Percentiles rank a stretch among this genome's conserved stretches.
Evolutionary conservation across 371 early-diverging fungal genomes (phyloP).

Genomic region (Mucor mucedo): DNA sequence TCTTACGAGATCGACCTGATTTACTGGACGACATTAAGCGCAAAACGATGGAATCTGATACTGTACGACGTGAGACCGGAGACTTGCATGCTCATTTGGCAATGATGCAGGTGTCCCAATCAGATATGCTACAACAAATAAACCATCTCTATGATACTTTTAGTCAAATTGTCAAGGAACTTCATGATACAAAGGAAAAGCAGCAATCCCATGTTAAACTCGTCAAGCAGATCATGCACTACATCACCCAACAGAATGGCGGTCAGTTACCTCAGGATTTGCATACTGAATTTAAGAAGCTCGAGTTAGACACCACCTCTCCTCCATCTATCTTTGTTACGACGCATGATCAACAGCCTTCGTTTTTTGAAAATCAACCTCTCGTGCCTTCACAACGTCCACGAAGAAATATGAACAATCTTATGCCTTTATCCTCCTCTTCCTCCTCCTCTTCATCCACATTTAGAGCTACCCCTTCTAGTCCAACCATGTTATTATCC

Average conservation of each 20-base stretch:
- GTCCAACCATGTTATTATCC: constrained; percentile 30
- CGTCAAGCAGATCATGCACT: constrained; percentile 64
- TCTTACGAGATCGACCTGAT: constrained; percentile 79
- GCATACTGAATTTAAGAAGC: constrained; percentile 35
- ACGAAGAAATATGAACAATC: constrained; percentile 2
- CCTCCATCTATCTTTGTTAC: constrained; percentile 69
- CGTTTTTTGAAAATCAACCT: constrained; percentile 10
- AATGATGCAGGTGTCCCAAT: constrained; percentile 76
- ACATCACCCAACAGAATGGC: constrained; percentile 56
- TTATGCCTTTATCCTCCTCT: constrained; percentile 6
- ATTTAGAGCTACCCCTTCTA: constrained; percentile 21
- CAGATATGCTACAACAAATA: constrained; percentile 77
- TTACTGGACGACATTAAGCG: constrained; percentile 86
- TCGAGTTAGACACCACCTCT: constrained; percentile 22
- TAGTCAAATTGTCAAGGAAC: constrained; percentile 70
- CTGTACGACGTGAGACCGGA: constrained; percentile 71
- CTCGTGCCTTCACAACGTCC: constrained; percentile 9
- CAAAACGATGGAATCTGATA: constrained; percentile 83
- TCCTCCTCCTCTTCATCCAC: constrained; percentile 4
- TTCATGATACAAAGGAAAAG: constrained; percentile 70
- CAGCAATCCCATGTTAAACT: constrained; percentile 65
- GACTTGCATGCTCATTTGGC: constrained; percentile 77
- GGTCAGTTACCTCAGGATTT: constrained; percentile 46
- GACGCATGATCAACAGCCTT: constrained; percentile 43
- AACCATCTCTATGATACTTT: constrained; percentile 74